Evolutionary conservation across 805 yeast species (phyloP).

Genomic region (Ogataea glucozyma): DNA sequence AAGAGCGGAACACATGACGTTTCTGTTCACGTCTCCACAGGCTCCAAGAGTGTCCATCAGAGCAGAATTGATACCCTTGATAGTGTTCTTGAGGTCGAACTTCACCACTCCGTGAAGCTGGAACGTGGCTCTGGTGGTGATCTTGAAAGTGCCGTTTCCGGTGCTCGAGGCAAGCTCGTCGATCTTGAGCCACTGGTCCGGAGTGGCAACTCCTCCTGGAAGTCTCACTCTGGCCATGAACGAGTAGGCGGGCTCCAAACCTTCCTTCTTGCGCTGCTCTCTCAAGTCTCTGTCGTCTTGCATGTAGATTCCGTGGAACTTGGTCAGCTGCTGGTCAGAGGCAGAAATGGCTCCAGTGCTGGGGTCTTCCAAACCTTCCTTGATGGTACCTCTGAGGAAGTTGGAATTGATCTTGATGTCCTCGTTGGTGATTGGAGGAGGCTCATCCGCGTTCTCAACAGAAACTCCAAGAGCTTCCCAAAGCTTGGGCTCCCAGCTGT

Average conservation of each 20-base stretch:
- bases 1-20: slow-evolving; percentile 88
- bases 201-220: slow-evolving; percentile 90
- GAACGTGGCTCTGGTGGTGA: slow-evolving; percentile 96
- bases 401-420: slow-evolving; percentile 89
- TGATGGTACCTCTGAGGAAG: slow-evolving; percentile 90
- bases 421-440: slow-evolving; percentile 88
- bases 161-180: slow-evolving; percentile 78
- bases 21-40: slow-evolving; percentile 97
- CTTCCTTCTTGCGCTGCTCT: slow-evolving; percentile 88
- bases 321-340: slow-evolving; percentile 88
- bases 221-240: slow-evolving; percentile 95
- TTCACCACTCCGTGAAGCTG: slow-evolving; percentile 95
- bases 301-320: slow-evolving; percentile 98
- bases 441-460: slow-evolving; percentile 86
- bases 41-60: slow-evolving; percentile 95
- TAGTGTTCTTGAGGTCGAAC: slow-evolving; percentile 83
- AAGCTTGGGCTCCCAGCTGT: slow-evolving; percentile 77
- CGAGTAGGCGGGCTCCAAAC: slow-evolving; percentile 93
- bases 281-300: slow-evolving; percentile 97
- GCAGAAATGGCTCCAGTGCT: slow-evolving; percentile 91
- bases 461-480: slow-evolving; percentile 93
- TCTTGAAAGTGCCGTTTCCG: slow-evolving; percentile 91
- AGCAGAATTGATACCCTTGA: slow-evolving; percentile 88
- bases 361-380: slow-evolving; percentile 75
- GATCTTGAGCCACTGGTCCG: slow-evolving; percentile 84